Conservation (phyloP, 1,284 basidiomycete genomes). For the Naganishia cerealis region DNA sequence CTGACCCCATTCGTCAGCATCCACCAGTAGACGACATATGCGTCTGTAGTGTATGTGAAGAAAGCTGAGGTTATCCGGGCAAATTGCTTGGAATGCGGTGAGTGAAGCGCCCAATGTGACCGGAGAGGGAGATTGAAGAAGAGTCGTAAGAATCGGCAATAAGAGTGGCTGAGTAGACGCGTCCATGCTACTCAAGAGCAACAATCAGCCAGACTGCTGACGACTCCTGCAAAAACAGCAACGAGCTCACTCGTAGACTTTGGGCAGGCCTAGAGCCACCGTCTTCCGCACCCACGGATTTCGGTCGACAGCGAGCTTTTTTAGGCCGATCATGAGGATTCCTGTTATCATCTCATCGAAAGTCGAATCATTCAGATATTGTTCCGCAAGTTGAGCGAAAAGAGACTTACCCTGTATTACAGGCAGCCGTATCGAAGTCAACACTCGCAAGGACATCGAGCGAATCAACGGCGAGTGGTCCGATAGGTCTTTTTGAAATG, state of each 20-base stretch:
- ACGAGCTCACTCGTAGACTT: constrained; percentile 71
- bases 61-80: constrained; percentile 78
- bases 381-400: too few species aligned
- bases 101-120: constrained; percentile 83
- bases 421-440: constrained; percentile 84
- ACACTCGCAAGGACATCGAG: constrained; percentile 89
- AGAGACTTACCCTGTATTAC: constrained; percentile 66
- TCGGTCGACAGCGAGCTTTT: constrained; percentile 82
- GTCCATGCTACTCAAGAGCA: constrained; percentile 64
- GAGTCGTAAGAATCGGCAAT: constrained; percentile 69
- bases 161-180: constrained; percentile 68
- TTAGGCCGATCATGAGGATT: constrained; percentile 82
- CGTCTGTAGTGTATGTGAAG: constrained; percentile 85
- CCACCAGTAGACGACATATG: constrained; percentile 77
- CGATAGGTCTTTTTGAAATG: constrained; percentile 93
- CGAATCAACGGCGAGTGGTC: constrained; percentile 89
- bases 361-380: background rate
- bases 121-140: constrained; percentile 80
- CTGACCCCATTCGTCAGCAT: constrained; percentile 97
- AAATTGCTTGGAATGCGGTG: constrained; percentile 78
- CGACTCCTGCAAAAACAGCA: too few species aligned
- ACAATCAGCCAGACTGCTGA: background rate
- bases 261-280: constrained; percentile 83
- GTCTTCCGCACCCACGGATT: constrained; percentile 93
- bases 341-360: constrained; percentile 43